Conservation (phyloP, 1,284 basidiomycete species). For the Cryptococcus amylolentus region DNA sequence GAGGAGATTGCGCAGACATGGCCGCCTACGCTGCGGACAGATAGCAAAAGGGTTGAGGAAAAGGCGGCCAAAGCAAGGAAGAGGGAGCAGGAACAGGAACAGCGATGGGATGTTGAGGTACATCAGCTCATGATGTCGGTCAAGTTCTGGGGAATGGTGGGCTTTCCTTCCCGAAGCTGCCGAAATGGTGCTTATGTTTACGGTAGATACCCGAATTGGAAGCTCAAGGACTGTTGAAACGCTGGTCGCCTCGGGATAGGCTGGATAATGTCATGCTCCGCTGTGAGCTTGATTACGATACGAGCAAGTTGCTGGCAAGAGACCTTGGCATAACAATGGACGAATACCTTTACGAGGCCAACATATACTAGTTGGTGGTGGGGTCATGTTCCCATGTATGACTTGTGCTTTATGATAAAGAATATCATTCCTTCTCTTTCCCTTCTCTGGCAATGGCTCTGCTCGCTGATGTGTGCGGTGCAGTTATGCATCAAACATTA, state of each 20-base stretch:
- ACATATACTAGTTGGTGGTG: slow-evolving; percentile 5
- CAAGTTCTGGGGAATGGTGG: slow-evolving; percentile 41
- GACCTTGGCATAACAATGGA: slow-evolving; percentile 63
- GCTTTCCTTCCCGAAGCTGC: slow-evolving; percentile 8
- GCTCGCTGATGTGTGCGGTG: too few relatives aligned
- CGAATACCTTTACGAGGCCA: slow-evolving; percentile 68
- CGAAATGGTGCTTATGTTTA: background rate
- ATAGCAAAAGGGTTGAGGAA: slow-evolving; percentile 1
- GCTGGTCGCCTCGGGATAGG: slow-evolving; percentile 56
- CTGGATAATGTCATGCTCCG: slow-evolving; percentile 68
- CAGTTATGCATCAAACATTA: too few relatives aligned
- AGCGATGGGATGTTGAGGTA: slow-evolving; percentile 44
- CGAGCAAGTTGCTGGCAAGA: slow-evolving; percentile 60
- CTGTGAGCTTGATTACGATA: slow-evolving; percentile 68
- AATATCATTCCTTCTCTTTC: too few relatives aligned
- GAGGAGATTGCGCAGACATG: slow-evolving; percentile 11
- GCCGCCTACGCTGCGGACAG: slow-evolving; percentile 14
- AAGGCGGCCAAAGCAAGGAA: slow-evolving; percentile 59
- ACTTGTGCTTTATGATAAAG: too few relatives aligned
- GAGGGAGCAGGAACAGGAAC: slow-evolving; percentile 61
- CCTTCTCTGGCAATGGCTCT: too few relatives aligned
- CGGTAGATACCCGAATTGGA: slow-evolving; percentile 69
- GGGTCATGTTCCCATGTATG: too few relatives aligned
- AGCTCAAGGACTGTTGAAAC: slow-evolving; percentile 63
- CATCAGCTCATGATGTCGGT: slow-evolving; percentile 38